Percentiles rank a stretch among this genome's conserved stretches.
Conservation (phyloP, 1,284 basidiomycete genomes). For the Cutaneotrichosporon sp. region DNA sequence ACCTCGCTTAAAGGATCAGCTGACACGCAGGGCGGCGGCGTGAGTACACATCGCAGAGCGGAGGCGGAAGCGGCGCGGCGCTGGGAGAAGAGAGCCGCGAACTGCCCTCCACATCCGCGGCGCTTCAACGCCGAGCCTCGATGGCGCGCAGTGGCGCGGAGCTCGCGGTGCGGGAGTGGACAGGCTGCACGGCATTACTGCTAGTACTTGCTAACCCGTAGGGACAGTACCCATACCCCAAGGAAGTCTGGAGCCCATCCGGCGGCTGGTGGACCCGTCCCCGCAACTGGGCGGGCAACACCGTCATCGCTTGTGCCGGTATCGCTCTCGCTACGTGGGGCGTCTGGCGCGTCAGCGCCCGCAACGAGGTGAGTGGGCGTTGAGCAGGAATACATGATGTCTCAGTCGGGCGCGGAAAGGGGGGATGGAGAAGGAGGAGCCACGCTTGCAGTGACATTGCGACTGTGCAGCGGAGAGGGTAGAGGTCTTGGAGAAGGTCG, state of each 20-base stretch:
- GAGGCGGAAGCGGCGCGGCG: not conserved
- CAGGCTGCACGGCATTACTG: too few species aligned
- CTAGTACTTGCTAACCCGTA: conserved; percentile 20
- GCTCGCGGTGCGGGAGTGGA: too few species aligned
- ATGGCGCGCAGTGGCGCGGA: too few species aligned
- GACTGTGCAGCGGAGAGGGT: too few species aligned
- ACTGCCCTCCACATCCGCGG: too few species aligned
- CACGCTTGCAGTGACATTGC: too few species aligned
- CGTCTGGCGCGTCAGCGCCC: conserved; percentile 52
- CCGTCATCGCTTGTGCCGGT: conserved; percentile 49
- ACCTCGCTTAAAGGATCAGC: not conserved
- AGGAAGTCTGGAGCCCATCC: conserved; percentile 56
- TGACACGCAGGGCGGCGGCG: conserved; percentile 20
- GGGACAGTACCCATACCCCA: conserved; percentile 55
- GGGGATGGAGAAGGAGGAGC: not conserved
- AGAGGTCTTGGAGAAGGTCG: too few species aligned
- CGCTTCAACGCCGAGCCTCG: too few species aligned
- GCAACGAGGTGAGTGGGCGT: conserved; percentile 50
- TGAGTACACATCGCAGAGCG: conserved; percentile 8
- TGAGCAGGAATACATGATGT: too few species aligned
- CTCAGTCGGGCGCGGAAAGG: not conserved
- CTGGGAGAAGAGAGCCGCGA: too few species aligned
- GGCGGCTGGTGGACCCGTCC: conserved; percentile 58
- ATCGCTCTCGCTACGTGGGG: conserved; percentile 51
- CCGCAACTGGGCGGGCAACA: conserved; percentile 54